These are phyloP conservation scores for Fraxinus excelsior DNA, from an alignment of 257 asterid species.

Conservation along the genomic window DNA sequence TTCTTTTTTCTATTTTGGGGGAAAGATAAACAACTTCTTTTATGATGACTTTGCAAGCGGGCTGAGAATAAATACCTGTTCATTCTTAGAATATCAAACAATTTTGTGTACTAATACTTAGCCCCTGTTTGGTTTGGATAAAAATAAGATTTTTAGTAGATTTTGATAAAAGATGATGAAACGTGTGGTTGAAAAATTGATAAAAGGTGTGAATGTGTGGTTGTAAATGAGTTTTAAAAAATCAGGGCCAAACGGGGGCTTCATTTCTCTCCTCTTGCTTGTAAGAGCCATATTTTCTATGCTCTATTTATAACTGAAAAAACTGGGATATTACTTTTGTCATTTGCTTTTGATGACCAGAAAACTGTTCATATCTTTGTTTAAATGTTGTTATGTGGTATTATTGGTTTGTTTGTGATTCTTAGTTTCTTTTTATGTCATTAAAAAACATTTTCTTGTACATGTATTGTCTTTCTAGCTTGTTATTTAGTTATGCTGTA, in stretches of 20 bases:
- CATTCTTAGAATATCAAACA: neutral
- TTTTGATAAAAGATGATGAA: no score
- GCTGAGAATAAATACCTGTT: neutral
- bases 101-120: neutral
- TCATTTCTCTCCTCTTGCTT: no score
- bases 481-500: neutral
- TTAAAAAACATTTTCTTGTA: neutral
- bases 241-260: no score
- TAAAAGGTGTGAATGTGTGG: no score
- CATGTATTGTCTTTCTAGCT: neutral
- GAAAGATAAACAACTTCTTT: neutral
- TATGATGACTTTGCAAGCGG: neutral
- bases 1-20: no score
- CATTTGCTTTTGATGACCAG: neutral
- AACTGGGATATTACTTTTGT: neutral
- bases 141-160: no score
- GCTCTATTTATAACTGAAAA: neutral
- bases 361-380: neutral
- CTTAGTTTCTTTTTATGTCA: neutral
- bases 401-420: neutral
- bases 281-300: no score
- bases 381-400: neutral
- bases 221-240: no score
- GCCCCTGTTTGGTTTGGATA: no score
- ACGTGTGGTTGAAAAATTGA: no score